Evolutionary conservation across 2,329 filamentous ascomycete genomes (phyloP), one percentile per base, ranked within the genome.

Genomic region (Hymenoscyphus occultus): DNA sequence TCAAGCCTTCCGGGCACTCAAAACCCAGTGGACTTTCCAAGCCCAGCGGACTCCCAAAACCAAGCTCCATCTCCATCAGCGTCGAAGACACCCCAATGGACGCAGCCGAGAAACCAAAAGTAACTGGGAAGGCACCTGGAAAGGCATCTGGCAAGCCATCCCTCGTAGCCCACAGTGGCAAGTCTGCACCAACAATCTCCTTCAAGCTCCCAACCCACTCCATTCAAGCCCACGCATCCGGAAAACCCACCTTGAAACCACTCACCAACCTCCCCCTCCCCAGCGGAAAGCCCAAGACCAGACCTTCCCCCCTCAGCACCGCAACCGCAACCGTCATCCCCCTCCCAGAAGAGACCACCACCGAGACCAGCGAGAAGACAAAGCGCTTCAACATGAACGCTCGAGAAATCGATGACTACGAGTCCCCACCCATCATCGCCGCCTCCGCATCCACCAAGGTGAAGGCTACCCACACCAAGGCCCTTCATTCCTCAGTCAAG

Each of bases 271-370:
- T 22, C 10, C 48, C 48, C 5, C 13, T 31, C 48, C 19, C 48
- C 19, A 28, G n/a, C 19, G 48, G 48, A 54, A 54, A 54, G 48
- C 48, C 48, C 48, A 22, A 22, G 22, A 13, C 3, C 4, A 22
- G 19, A 28, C 22, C 48, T 19, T 12, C 12, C 28, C 19, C 10
- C 22, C 19, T 22, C 19, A 28, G 28, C 48, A 22, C 48, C 48
- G 48, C 48, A 54, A 22, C 48, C 48, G 48, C 48, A 54, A 54
- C 19, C 22, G 48, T 54, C 48, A 28, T 54, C 48, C 48, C 48
- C 10, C 19, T 54, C 10, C 48, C 48, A 54, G 48, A 6, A 9
- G 48, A 54, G 48, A 54, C 48, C 48, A 13, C 22, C 10, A 22
- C 22, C 48, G 48, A 54, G 48, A 28, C 48, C n/a, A 19, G 13